Conservation (phyloP, 306 rosid species). For the Vigna mungo region DNA sequence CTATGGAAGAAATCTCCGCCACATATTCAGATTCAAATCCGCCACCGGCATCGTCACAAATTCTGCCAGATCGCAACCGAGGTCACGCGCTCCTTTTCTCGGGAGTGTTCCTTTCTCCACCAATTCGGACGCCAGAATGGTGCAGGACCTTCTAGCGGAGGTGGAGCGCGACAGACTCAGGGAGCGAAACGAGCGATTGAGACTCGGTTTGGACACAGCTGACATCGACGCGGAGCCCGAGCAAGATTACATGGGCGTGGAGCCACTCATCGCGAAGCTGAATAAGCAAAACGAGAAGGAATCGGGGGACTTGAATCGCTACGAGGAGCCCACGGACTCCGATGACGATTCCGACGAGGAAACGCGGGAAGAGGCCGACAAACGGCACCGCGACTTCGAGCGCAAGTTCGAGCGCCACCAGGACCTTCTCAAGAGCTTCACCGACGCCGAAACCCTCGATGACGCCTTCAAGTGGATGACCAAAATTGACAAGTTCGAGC, state of each 20-base stretch:
- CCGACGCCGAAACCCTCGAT: constrained; percentile 69
- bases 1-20: constrained; percentile 36
- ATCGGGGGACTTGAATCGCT: constrained; percentile 42
- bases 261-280: constrained; percentile 73
- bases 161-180: constrained; percentile 72
- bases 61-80: constrained; percentile 38
- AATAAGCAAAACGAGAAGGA: constrained; percentile 62
- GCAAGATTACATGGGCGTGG: constrained; percentile 74
- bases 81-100: constrained; percentile 1
- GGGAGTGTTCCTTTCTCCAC: constrained; percentile 56
- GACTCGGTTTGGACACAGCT: constrained; percentile 65
- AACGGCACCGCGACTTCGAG: constrained; percentile 58
- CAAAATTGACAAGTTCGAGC: constrained; percentile 81
- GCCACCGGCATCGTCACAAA: constrained; percentile 46
- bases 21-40: constrained; percentile 36
- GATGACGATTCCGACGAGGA: constrained; percentile 70
- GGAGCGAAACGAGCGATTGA: constrained; percentile 62
- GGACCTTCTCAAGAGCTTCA: constrained; percentile 65
- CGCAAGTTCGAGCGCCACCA: constrained; percentile 71
- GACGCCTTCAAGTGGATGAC: constrained; percentile 85
- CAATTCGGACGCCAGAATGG: constrained; percentile 36
- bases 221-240: constrained; percentile 67
- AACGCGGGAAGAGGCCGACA: constrained; percentile 60
- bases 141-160: constrained; percentile 62
- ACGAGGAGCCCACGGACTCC: constrained; percentile 84